Evolutionary conservation across 2,329 filamentous ascomycete genomes (phyloP).

Genomic region (Capronia epimyces): DNA sequence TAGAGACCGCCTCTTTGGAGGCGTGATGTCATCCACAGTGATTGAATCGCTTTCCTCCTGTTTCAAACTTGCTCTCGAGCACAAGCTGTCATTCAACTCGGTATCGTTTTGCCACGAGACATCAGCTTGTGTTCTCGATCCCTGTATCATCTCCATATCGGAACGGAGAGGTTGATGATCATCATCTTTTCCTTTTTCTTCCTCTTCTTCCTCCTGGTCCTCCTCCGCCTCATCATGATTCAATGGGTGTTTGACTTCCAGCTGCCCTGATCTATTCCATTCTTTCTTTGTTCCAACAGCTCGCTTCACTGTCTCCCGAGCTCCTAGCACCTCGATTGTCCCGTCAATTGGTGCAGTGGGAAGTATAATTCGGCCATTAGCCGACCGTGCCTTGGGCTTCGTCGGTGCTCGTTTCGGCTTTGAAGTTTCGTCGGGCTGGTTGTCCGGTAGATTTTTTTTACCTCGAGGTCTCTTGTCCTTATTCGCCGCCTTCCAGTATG

Average conservation of each 20-base stretch:
- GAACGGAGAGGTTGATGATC: no score
- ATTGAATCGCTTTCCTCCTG: conserved; percentile 17
- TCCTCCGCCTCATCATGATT: conserved; percentile 1
- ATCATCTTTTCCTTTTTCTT: no score
- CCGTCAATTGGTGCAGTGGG: not conserved
- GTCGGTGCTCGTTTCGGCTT: not conserved
- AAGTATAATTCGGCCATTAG: not conserved
- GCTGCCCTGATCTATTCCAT: not conserved
- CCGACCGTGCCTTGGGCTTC: not conserved
- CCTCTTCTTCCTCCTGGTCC: no score
- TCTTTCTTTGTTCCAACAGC: not conserved
- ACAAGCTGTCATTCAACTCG: not conserved
- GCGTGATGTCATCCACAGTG: conserved; percentile 12
- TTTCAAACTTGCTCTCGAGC: conserved; percentile 9
- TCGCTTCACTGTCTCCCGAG: not conserved
- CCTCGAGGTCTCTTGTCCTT: conserved; percentile 27
- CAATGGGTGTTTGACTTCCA: not conserved
- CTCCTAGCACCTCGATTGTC: not conserved
- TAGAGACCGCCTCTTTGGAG: conserved; percentile 18
- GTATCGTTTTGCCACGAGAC: not conserved
- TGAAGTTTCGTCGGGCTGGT: not conserved
- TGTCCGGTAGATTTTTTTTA: conserved; percentile 18
- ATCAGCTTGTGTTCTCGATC: not conserved
- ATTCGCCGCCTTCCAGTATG: conserved; percentile 23
- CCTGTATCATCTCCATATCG: not conserved